Evolutionary conservation across 2,329 filamentous ascomycete species (phyloP).

Genomic region (Aspergillus awamori): DNA sequence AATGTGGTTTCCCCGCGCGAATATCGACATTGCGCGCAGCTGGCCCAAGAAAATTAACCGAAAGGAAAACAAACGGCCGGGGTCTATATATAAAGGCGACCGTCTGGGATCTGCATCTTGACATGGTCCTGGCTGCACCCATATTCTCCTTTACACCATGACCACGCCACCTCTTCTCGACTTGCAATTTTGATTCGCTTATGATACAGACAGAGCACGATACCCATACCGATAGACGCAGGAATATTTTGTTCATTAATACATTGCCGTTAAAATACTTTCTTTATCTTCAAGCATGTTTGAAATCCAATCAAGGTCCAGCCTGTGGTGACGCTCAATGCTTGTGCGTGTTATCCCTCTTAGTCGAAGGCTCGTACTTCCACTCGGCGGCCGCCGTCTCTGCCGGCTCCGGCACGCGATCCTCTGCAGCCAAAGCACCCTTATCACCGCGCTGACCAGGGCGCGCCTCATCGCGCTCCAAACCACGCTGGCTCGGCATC

Average conservation of each 20-base stretch:
- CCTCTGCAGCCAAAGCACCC: constrained; percentile 33
- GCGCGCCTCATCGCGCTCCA: constrained; percentile 31
- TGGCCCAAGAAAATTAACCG: constrained; percentile 76
- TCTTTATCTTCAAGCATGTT: not conserved
- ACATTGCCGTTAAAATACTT: not conserved
- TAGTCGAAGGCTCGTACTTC: constrained; percentile 32
- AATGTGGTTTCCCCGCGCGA: constrained; percentile 78
- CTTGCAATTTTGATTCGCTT: not conserved
- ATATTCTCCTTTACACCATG: no score
- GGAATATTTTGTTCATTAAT: constrained; percentile 6
- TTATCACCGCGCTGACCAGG: constrained; percentile 31
- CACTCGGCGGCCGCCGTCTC: constrained; percentile 30
- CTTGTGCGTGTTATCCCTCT: constrained; percentile 20
- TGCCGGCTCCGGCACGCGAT: constrained; percentile 35
- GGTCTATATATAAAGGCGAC: constrained; percentile 6
- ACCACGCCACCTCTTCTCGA: not conserved
- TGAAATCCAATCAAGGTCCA: not conserved
- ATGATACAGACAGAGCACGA: not conserved
- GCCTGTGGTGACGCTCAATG: not conserved
- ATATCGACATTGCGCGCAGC: constrained; percentile 85
- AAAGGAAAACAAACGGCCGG: constrained; percentile 12
- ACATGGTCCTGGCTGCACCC: not conserved
- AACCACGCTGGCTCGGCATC: constrained; percentile 31
- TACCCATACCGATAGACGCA: not conserved
- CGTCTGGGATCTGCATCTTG: constrained; percentile 10